Evolutionary conservation across 2,329 filamentous ascomycete genomes (phyloP), one percentile per base, ranked within the genome.

Genomic region (Epichloe uncinata): DNA sequence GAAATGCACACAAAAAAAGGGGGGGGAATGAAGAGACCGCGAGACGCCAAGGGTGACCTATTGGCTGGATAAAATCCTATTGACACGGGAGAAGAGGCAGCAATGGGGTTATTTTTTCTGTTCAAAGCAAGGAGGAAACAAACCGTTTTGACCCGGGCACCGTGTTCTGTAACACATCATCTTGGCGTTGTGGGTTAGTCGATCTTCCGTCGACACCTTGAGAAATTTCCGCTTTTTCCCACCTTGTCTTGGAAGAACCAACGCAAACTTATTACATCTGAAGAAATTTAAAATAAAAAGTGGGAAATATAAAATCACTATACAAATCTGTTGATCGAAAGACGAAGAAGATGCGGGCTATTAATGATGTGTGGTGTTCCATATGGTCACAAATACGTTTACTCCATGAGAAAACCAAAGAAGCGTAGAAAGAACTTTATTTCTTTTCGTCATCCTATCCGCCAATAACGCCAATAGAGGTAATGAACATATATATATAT

Each of bases 151-250:
- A 56, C 55, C 58, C 58, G 59, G 61, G 60, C 61, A 61, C 59
- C 59, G 57, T 60, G 59, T 64, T 63, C 53, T 58, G 60, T 57
- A 59, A 52, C 54, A 54, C 62, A 56, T 57, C 60, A 65, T 63
- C 58, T 61, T 59, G 64, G 66, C 66, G 66, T 66, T 67, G 65
- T 60, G 62, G 65, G 49, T 61, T 60, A 57, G 62, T 59, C 60
- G 57, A 59, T 56, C 51, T 41, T 48, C 16, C 30, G 56, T 59
- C 57, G 60, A 57, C 59, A 60, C 53, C 59, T 57, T 22, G 51
- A 59, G 55, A 61, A 8, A 5, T 35, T 38, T 30, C n/a, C 22
- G 6, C 7, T 38, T 18, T 8, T 45, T 38, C 13, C 7, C 3
- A 3, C n/a, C n/a, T 45, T 45, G n/a, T 57, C 56, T 58, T 64